These are phyloP conservation scores for Clitopilus hobsonii DNA, from an alignment of 768 basidiomycete genomes.

Conservation along the genomic window DNA sequence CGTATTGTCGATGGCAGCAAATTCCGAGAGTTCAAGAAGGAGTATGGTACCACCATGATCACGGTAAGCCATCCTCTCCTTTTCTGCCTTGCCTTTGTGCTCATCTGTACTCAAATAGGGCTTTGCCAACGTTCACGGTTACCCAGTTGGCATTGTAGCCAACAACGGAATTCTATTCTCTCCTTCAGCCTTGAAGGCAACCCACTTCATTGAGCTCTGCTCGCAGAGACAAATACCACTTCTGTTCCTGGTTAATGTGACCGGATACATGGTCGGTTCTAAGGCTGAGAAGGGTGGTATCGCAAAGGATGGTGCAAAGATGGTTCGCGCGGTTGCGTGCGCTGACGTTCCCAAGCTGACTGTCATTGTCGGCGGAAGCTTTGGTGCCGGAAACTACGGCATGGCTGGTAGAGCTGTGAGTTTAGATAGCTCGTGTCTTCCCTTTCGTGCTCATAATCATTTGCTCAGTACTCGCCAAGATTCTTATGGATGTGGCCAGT, in stretches of 20 bases:
- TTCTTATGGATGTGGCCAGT: conserved; percentile 99
- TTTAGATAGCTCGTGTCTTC: conserved; percentile 11
- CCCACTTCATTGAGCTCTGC: conserved; percentile 93
- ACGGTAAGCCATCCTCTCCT: conserved; percentile 48
- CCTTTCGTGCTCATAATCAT: conserved; percentile 3
- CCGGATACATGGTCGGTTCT: conserved; percentile 95
- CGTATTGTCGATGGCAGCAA: conserved; percentile 87
- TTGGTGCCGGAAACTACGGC: conserved; percentile 94
- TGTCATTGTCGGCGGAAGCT: conserved; percentile 89
- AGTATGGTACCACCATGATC: conserved; percentile 87
- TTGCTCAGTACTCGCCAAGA: conserved; percentile 81
- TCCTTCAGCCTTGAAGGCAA: conserved; percentile 88
- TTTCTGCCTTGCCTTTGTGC: background rate
- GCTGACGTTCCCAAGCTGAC: conserved; percentile 94
- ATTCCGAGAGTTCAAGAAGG: conserved; percentile 95
- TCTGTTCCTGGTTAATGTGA: conserved; percentile 94
- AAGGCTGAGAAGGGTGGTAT: conserved; percentile 94
- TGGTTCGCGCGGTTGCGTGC: conserved; percentile 93
- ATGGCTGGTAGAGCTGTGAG: conserved; percentile 92
- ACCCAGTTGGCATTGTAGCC: conserved; percentile 86
- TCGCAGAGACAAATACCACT: conserved; percentile 87
- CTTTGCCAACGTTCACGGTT: conserved; percentile 86
- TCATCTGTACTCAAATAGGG: conserved; percentile 42
- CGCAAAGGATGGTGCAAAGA: conserved; percentile 94
- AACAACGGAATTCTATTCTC: conserved; percentile 97